These are phyloP conservation scores for Ceratocystis variospora DNA, from an alignment of 2,329 filamentous ascomycete species.

Conservation along the genomic window DNA sequence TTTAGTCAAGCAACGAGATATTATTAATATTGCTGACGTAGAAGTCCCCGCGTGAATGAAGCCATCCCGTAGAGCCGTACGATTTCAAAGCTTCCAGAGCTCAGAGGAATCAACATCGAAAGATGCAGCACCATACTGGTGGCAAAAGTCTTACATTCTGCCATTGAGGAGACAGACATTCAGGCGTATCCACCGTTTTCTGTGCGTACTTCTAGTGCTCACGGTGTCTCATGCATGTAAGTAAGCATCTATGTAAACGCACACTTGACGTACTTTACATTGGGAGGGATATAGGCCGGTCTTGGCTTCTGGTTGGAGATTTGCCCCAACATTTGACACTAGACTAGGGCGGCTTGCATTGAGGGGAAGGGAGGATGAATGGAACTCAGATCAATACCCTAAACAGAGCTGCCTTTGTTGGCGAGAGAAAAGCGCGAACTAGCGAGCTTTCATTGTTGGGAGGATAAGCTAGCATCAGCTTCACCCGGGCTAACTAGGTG, in stretches of 20 bases:
- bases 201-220: not conserved
- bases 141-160: too few relatives aligned
- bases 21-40: too few relatives aligned
- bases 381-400: not conserved
- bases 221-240: not conserved
- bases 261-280: not conserved
- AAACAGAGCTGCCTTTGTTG: not conserved
- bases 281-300: not conserved
- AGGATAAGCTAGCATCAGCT: not conserved
- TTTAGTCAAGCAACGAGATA: too few relatives aligned
- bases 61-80: too few relatives aligned
- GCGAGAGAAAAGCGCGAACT: slow-evolving; percentile 5
- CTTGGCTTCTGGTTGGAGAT: not conserved
- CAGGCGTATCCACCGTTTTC: not conserved
- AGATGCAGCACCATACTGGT: too few relatives aligned
- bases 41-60: too few relatives aligned
- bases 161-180: too few relatives aligned
- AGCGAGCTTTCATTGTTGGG: slow-evolving; percentile 7
- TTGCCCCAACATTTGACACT: not conserved
- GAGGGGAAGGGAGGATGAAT: not conserved
- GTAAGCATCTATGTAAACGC: not conserved
- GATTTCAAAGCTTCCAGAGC: too few relatives aligned
- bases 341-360: not conserved
- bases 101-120: too few relatives aligned
- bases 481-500: not conserved